Base-by-base conservation (phyloP, 78 protist genomes). In the Dictyostelium purpureum region DNA sequence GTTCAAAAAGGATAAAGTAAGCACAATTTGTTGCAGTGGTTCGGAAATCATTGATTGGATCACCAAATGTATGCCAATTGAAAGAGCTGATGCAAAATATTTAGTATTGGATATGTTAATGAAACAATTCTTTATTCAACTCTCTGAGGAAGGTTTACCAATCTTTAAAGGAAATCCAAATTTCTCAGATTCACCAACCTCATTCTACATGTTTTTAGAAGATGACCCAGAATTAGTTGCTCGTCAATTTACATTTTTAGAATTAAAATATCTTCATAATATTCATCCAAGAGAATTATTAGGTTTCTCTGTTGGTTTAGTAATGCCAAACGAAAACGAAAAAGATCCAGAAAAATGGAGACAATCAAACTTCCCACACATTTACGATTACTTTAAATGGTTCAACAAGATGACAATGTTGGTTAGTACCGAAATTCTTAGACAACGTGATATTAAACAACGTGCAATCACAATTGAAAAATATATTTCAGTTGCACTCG, bases 171-270 rank as follows among this genome's bases (percentile, higher is more conserved):
- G 67, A 11, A 73, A 70, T 31, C 31, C 37, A 12, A 47, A 26
- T 12, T 85, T 85, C 37, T 47, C 49, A 35, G 92, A 85, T 56
- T 38, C 73, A 10, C 1, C 21, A 16, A 73, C 31, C 0, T 43
- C 70, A 31, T 85, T 49, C 18, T 85, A 59, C 12, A 43, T 51
- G 16, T 85, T 85, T 56, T 51, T 67, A 2, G 92, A 85, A 26
- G 92, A 85, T 28, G 92, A 85, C 47, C 76, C 92, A 11, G 92
- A 85, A 52, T 38, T 85, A 5, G 47, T 85, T 33, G 92, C 92
- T 1, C 38, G 52, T 2, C 92, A 85, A 47, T 85, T 59, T 66
- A 85, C 92, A 2, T 70, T 73, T 51, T 35, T 85, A 16, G 92
- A 85, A 47, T 31, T 85, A 40, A 61, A 70, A 19, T 74, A 61